Evolutionary conservation across 306 rosid genomes (phyloP).

Genomic region (Lupinus albus): DNA sequence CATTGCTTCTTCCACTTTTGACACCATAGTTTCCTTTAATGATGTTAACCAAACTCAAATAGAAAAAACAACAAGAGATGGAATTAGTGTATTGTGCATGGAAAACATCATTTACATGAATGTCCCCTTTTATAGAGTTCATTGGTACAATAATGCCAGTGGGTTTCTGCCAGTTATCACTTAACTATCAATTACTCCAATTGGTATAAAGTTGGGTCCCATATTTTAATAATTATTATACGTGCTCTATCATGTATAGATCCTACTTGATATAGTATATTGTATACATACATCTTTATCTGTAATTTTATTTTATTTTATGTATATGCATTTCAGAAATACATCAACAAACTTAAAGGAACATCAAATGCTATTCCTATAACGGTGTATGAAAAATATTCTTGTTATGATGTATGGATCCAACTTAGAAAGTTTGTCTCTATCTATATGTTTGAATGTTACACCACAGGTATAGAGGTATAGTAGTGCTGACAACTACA

Average conservation of each 20-base stretch:
- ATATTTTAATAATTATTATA: neutral
- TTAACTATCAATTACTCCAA: slow-evolving; percentile 16
- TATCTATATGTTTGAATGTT: slow-evolving; percentile 17
- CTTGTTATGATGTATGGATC: too few relatives aligned
- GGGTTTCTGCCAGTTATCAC: slow-evolving; percentile 29
- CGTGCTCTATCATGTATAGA: too few relatives aligned
- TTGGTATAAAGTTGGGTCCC: slow-evolving; percentile 16
- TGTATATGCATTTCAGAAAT: too few relatives aligned
- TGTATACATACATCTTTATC: too few relatives aligned
- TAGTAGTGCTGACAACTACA: slow-evolving; percentile 18
- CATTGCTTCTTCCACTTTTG: slow-evolving; percentile 75
- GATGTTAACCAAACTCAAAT: neutral
- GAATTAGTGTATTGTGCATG: slow-evolving; percentile 40
- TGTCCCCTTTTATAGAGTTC: slow-evolving; percentile 58
- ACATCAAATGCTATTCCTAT: too few relatives aligned
- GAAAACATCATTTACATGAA: slow-evolving; percentile 43
- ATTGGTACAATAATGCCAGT: slow-evolving; percentile 39
- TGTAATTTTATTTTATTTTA: too few relatives aligned
- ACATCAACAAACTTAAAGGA: too few relatives aligned
- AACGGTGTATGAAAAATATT: too few relatives aligned
- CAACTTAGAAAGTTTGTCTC: slow-evolving; percentile 14
- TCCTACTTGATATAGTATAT: too few relatives aligned
- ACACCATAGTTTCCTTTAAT: slow-evolving; percentile 56
- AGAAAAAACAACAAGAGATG: slow-evolving; percentile 4
- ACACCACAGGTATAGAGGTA: slow-evolving; percentile 5